Evolutionary conservation across 768 basidiomycete species (phyloP).

Genomic region (Tylopilus balloui): DNA sequence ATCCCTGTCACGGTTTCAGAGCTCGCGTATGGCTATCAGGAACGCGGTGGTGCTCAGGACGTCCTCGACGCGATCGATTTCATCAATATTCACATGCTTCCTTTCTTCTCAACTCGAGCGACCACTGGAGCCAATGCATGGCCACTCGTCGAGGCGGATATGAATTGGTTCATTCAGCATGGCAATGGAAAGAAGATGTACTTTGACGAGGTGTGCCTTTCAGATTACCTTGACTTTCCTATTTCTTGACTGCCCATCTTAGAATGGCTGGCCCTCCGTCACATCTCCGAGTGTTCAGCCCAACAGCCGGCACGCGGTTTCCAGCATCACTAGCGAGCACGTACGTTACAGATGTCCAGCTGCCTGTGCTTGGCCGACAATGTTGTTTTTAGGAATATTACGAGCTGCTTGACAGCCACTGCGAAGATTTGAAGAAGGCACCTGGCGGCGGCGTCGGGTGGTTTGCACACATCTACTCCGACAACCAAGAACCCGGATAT

Average conservation of each 20-base stretch:
- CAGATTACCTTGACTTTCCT: not conserved
- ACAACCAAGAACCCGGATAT: constrained; percentile 62
- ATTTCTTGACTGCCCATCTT: not conserved
- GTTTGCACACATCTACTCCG: constrained; percentile 80
- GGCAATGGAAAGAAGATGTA: constrained; percentile 72
- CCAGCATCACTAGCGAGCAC: constrained; percentile 57
- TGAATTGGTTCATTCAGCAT: constrained; percentile 65
- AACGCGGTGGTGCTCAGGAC: constrained; percentile 45
- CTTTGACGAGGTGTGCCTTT: constrained; percentile 52
- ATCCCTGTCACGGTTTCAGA: constrained; percentile 70
- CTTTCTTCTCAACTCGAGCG: constrained; percentile 47
- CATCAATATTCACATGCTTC: constrained; percentile 67
- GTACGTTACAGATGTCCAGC: constrained; percentile 34
- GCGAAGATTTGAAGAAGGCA: constrained; percentile 55
- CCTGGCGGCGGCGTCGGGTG: constrained; percentile 66
- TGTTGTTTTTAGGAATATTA: constrained; percentile 44
- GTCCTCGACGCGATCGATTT: constrained; percentile 58
- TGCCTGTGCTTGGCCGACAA: not conserved
- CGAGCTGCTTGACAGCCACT: constrained; percentile 57
- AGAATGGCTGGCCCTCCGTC: constrained; percentile 79
- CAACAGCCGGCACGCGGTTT: constrained; percentile 58
- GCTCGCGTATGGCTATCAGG: constrained; percentile 57
- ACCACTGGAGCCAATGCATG: constrained; percentile 52
- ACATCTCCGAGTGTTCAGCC: constrained; percentile 59
- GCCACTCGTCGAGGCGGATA: constrained; percentile 54